Conservation (phyloP, 306 rosid species). For the Malus fusca region DNA sequence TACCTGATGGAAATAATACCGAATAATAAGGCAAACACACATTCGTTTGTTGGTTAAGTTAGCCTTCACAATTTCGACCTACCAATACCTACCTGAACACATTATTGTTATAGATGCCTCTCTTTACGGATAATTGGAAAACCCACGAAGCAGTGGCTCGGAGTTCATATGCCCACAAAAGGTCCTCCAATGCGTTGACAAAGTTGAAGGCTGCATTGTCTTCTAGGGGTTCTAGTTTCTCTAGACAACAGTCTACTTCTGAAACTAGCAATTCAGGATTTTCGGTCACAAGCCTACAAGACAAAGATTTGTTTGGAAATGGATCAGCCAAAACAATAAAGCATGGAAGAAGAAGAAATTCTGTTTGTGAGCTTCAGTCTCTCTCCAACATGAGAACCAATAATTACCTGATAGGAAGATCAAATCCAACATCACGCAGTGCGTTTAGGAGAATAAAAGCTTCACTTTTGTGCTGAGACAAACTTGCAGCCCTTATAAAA, state of each 20-base stretch:
- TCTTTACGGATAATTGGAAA: slow-evolving; percentile 78
- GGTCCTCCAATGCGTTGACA: slow-evolving; percentile 80
- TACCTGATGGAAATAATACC: not conserved
- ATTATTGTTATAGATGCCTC: slow-evolving; percentile 58
- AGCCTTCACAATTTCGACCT: slow-evolving; percentile 14
- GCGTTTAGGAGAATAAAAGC: slow-evolving; percentile 60
- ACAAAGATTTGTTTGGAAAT: slow-evolving; percentile 5
- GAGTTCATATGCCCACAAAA: slow-evolving; percentile 93
- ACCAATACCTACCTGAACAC: slow-evolving; percentile 54
- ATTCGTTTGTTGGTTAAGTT: slow-evolving; percentile 4
- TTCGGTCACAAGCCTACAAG: slow-evolving; percentile 70
- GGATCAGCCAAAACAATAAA: slow-evolving; percentile 6
- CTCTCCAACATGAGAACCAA: not conserved
- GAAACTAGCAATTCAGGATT: slow-evolving; percentile 57
- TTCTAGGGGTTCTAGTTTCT: slow-evolving; percentile 52
- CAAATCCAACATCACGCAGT: slow-evolving; percentile 51
- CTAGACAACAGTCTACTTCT: slow-evolving; percentile 60
- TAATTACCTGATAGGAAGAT: slow-evolving; percentile 79
- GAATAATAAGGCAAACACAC: not conserved
- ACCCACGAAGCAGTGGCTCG: slow-evolving; percentile 95
- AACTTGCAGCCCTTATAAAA: slow-evolving; percentile 85
- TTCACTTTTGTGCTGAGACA: slow-evolving; percentile 44
- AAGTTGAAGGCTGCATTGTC: slow-evolving; percentile 91
- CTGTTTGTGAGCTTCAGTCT: not conserved
- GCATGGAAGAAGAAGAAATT: not conserved